phyloP scores from a whole-genome alignment of 371 early-diverging fungal species.

The Mucor ambiguus region DNA sequence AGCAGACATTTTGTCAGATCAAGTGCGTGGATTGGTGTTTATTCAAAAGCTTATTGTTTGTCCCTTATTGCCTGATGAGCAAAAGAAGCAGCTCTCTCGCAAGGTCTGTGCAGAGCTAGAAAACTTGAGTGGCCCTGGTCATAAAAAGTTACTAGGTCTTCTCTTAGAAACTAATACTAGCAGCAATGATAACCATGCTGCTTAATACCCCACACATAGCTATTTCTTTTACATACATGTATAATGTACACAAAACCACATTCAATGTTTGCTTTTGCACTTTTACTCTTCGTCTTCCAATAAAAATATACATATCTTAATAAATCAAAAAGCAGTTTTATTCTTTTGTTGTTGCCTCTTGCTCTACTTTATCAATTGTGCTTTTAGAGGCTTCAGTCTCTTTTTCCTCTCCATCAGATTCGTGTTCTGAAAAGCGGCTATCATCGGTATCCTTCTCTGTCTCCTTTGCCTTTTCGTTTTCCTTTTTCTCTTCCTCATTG shows the following conservation, averaged over 20 bases:
- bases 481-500: constrained; percentile 5
- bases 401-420: not conserved
- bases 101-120: constrained; percentile 17
- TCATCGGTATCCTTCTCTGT: not conserved
- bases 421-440: not conserved
- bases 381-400: not conserved
- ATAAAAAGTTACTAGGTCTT: constrained; percentile 26
- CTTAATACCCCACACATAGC: not conserved
- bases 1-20: constrained; percentile 37
- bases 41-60: constrained; percentile 42
- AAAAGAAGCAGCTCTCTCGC: constrained; percentile 15
- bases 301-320: not conserved
- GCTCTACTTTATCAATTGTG: not conserved
- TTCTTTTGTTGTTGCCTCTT: not conserved
- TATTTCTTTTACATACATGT: constrained; percentile 1
- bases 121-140: constrained; percentile 24
- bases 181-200: constrained; percentile 8
- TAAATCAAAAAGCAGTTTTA: not conserved
- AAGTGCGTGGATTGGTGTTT: constrained; percentile 39
- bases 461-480: constrained; percentile 11
- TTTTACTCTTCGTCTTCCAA: not conserved
- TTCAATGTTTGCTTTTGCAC: not conserved
- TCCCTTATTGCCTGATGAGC: constrained; percentile 14
- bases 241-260: constrained; percentile 4
- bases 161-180: constrained; percentile 12